These are phyloP conservation scores for Camillea tinctor DNA, from an alignment of 2,329 filamentous ascomycete genomes.

Conservation along the genomic window DNA sequence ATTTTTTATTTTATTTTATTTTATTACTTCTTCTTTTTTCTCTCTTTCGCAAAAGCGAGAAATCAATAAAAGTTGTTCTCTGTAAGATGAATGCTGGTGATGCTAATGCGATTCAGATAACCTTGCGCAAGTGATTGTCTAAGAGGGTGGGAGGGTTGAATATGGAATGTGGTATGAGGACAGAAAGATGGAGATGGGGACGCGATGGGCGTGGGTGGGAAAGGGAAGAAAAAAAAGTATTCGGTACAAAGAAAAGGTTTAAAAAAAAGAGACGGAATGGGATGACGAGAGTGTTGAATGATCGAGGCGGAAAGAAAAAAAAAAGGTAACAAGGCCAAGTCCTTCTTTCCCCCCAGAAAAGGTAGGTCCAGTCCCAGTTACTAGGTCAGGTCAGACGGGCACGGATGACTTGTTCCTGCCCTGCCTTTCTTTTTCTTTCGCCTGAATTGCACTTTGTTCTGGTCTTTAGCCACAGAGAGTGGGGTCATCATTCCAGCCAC, in stretches of 20 bases:
- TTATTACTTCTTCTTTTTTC: background rate
- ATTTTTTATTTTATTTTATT: background rate
- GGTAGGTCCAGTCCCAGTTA: background rate
- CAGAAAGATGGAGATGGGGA: slow-evolving; percentile 12
- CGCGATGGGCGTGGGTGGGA: slow-evolving; percentile 9
- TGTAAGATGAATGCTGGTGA: slow-evolving; percentile 11
- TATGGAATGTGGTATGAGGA: slow-evolving; percentile 7
- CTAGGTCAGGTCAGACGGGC: background rate
- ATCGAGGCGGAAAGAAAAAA: background rate
- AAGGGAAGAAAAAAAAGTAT: slow-evolving; percentile 8
- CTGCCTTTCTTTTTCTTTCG: background rate
- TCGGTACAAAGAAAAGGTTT: slow-evolving; percentile 24
- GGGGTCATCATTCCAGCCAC: background rate
- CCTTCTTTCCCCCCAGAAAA: background rate
- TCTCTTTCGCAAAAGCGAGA: background rate
- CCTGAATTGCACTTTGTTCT: background rate
- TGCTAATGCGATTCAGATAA: slow-evolving; percentile 6
- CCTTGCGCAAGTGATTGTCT: slow-evolving; percentile 9
- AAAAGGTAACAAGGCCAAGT: background rate
- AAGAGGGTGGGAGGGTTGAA: background rate
- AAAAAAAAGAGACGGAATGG: slow-evolving; percentile 21
- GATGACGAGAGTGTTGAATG: slow-evolving; percentile 11
- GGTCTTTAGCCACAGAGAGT: background rate
- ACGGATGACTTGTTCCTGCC: background rate
- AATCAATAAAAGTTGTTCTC: background rate